Evolutionary conservation across 768 basidiomycete genomes (phyloP).

Genomic region (Tulasnella sp.): DNA sequence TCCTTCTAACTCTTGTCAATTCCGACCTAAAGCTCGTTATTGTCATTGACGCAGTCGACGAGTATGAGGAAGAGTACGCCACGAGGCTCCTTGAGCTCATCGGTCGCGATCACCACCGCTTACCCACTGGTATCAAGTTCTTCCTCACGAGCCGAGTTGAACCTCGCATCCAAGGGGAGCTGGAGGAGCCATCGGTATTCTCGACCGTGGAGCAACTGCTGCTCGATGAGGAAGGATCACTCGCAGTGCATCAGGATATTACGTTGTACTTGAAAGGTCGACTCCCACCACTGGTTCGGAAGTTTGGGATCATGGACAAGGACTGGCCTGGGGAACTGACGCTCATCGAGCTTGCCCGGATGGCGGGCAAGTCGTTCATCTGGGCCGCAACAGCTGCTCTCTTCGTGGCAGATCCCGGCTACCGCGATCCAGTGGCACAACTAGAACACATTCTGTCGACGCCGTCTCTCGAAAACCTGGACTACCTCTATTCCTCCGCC

Average conservation of each 20-base stretch:
- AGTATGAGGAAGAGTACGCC: slow-evolving; percentile 20
- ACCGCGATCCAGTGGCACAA: neutral
- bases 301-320: too few relatives aligned
- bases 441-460: neutral
- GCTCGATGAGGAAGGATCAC: neutral
- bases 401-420: neutral
- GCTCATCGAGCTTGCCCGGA: neutral
- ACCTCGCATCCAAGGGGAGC: slow-evolving; percentile 20
- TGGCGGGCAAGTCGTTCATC: neutral
- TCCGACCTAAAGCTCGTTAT: slow-evolving; percentile 22
- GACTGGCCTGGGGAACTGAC: too few relatives aligned
- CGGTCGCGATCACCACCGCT: slow-evolving; percentile 17
- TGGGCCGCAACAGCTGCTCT: neutral
- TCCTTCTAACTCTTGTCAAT: neutral
- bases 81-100: neutral
- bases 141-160: slow-evolving; percentile 28
- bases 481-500: too few relatives aligned
- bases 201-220: neutral
- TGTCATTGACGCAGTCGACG: slow-evolving; percentile 32
- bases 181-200: neutral
- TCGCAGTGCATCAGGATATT: too few relatives aligned
- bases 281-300: too few relatives aligned
- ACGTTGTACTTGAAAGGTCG: too few relatives aligned
- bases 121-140: slow-evolving; percentile 25
- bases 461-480: neutral